A percentile compares a stretch with the other conserved stretches of the same genome.
These are phyloP conservation scores for Debaryomycetaceae sp. DNA, from an alignment of 1,139 yeast species.

Conservation along the genomic window DNA sequence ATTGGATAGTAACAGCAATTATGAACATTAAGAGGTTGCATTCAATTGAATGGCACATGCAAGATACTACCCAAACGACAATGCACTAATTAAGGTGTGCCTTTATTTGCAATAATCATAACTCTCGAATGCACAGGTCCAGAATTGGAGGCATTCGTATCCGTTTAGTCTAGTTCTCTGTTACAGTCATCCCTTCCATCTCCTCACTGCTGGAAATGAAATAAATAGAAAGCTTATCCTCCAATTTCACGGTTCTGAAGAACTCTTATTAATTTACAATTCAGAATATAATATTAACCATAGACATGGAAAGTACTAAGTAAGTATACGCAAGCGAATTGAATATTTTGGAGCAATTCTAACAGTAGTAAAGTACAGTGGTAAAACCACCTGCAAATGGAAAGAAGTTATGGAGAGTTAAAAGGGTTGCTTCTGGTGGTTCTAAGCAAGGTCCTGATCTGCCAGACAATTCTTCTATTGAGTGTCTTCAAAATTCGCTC, in stretches of 20 bases:
- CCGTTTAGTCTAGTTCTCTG: no score
- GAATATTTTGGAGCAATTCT: slow-evolving; percentile 3
- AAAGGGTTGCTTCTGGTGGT: slow-evolving; percentile 22
- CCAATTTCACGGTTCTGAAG: background rate
- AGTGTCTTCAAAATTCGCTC: slow-evolving; percentile 45
- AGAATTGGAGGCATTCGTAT: background rate
- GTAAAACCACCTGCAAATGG: slow-evolving; percentile 47
- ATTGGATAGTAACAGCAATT: no score
- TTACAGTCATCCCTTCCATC: background rate
- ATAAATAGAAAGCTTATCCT: slow-evolving; percentile 4
- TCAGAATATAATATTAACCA: background rate
- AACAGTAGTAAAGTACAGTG: slow-evolving; percentile 9
- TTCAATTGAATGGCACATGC: background rate
- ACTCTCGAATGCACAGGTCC: background rate
- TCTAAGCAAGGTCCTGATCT: slow-evolving; percentile 6
- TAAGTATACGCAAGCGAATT: slow-evolving; percentile 7
- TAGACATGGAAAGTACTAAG: slow-evolving; percentile 12
- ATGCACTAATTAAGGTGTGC: background rate
- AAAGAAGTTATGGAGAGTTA: slow-evolving; percentile 48
- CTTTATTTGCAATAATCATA: background rate
- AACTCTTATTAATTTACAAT: no score
- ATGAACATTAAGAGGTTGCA: background rate
- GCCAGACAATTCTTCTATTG: slow-evolving; percentile 20
- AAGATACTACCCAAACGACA: background rate
- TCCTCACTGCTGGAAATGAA: slow-evolving; percentile 1